Percentiles rank a stretch among this genome's conserved stretches.
phyloP scores from a whole-genome alignment of 352 stramenopile species.

The Aphanomyces astaci region DNA sequence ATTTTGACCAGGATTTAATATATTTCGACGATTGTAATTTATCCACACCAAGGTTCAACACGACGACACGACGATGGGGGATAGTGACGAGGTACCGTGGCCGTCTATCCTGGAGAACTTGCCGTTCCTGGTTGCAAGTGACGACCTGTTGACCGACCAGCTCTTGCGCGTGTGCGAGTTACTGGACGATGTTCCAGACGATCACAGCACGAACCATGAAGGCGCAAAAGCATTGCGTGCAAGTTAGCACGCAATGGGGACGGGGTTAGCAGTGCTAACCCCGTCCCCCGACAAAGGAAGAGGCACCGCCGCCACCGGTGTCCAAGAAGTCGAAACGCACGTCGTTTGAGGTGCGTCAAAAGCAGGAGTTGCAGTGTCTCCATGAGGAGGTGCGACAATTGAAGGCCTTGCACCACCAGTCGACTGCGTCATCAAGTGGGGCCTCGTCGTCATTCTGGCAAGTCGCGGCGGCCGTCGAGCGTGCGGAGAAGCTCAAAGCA shows the following conservation, averaged over 20 bases:
- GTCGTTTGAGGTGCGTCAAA: background rate
- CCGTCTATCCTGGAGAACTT: too few species aligned
- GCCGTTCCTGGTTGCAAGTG: too few species aligned
- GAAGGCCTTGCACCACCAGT: background rate
- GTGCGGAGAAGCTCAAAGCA: background rate
- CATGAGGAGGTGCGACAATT: background rate
- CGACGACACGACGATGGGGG: too few species aligned
- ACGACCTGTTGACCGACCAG: too few species aligned
- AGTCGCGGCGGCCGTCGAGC: background rate
- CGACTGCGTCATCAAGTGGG: background rate
- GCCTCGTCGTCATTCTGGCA: too few species aligned
- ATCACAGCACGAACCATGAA: too few species aligned
- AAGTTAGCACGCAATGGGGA: background rate
- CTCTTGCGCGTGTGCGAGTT: constrained; percentile 17
- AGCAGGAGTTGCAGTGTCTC: background rate
- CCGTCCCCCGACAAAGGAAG: background rate
- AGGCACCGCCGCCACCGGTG: background rate
- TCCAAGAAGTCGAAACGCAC: background rate
- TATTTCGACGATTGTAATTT: too few species aligned
- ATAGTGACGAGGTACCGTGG: too few species aligned
- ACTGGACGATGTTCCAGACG: too few species aligned
- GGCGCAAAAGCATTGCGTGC: background rate
- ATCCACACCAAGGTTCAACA: too few species aligned
- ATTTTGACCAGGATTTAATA: too few species aligned
- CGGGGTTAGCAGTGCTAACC: too few species aligned